phyloP scores from a whole-genome alignment of 106 monocot species.

The Vanilla planifolia region DNA sequence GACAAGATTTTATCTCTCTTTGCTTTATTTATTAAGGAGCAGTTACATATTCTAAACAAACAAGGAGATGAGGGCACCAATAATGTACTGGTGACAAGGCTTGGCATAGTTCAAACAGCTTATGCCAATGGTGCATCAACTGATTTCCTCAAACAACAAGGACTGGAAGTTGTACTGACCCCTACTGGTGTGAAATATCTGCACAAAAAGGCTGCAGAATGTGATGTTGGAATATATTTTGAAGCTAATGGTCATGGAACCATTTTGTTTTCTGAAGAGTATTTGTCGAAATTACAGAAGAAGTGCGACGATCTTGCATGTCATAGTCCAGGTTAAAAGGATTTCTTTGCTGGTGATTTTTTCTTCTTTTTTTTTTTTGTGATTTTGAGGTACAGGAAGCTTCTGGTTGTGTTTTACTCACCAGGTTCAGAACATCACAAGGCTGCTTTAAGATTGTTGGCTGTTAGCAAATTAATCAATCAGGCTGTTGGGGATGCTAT shows the following conservation, averaged over 20 bases:
- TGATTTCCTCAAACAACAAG: constrained; percentile 52
- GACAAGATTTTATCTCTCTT: constrained; percentile 95
- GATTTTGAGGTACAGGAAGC: not conserved
- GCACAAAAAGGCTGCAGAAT: constrained; percentile 77
- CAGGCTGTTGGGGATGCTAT: constrained; percentile 95
- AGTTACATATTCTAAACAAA: constrained; percentile 41
- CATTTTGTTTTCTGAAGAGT: constrained; percentile 60
- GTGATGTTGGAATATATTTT: constrained; percentile 92
- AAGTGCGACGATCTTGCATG: constrained; percentile 30
- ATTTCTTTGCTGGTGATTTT: not conserved
- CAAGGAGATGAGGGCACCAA: constrained; percentile 3
- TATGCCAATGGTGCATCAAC: constrained; percentile 98
- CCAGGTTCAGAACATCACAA: constrained; percentile 56
- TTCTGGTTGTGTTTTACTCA: constrained; percentile 2
- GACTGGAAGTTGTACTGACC: constrained; percentile 77
- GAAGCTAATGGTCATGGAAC: constrained; percentile 98
- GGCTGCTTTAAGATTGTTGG: constrained; percentile 72
- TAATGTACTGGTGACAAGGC: constrained; percentile 27
- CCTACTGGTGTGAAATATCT: constrained; percentile 90
- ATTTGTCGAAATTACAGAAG: constrained; percentile 33
- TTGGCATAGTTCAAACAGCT: constrained; percentile 89
- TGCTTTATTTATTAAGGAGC: constrained; percentile 80
- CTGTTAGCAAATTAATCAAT: constrained; percentile 71
- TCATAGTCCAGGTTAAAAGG: constrained; percentile 38
- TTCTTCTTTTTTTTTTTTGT: not conserved